Base-by-base conservation (phyloP, 306 rosid genomes). In the Quercus rubra region DNA sequence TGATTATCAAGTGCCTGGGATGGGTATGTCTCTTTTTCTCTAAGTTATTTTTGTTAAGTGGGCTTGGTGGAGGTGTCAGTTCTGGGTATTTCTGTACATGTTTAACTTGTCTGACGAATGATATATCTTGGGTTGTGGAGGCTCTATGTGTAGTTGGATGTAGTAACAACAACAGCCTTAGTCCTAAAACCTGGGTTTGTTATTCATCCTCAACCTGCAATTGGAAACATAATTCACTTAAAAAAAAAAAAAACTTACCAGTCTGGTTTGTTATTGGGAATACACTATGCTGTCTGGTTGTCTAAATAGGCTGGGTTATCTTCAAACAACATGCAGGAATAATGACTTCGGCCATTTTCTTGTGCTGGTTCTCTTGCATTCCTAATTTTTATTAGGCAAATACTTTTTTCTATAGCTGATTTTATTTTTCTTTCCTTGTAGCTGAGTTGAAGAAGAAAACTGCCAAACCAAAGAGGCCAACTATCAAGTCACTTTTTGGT, bases 1-100 rank as follows among this genome's bases (percentile, higher is more conserved):
- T 31, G 99, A 96, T 83, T 96, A 89, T 84, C 99, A 91, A 89
- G 90, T 91, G 84, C 98, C 99, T 81, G 99, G 98, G 82, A 95
- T 91, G 87, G 91, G 99, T 95, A 90, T 14, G 63, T 70, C 38
- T 82, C 81, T 21, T 71, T 83, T 57, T 73, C 71, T 80, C 73
- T 67, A 68, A 43, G 35, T 61, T 19, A 33, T 73, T 52, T 77
- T n/a, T 82, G 31, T 51, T 30, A 31, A 25, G n/a, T 62, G 23
- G 15, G 58, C 76, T 69, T 54, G 66, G 67, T 70, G 5, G 76
- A 61, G 31, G 51, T 74, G 78, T 79, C 74, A 68, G 51, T 54
- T 58, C 75, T 54, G 21, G 64, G 68, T 18, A 71, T 71, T 54
- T 71, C 58, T 49, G 31, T 78, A 58, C 25, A 11, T 59, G 18